Evolutionary conservation across 345 rosid species (phyloP).

Genomic region (Eucalyptus marginata): DNA sequence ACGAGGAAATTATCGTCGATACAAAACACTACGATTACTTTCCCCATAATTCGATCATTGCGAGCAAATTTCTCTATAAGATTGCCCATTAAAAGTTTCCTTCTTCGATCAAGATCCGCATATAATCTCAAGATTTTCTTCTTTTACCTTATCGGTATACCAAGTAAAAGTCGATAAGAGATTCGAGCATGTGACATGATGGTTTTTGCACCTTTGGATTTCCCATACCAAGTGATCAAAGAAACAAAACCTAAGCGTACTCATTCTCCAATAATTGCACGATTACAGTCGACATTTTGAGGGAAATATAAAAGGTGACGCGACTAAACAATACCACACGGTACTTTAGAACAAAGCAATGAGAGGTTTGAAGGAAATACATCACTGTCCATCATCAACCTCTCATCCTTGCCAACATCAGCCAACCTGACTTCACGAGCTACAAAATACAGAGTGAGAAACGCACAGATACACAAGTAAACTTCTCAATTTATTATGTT

Average conservation of each 20-base stretch:
- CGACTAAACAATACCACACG: not conserved
- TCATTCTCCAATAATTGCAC: not conserved
- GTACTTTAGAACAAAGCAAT: not conserved
- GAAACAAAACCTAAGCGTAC: not conserved
- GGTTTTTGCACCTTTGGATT: not conserved
- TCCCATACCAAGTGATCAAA: not conserved
- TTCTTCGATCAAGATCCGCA: not conserved
- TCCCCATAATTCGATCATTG: not conserved
- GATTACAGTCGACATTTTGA: not conserved
- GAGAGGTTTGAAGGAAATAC: not conserved
- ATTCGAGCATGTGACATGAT: fast-evolving
- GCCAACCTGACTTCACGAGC: not conserved
- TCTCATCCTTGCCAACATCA: not conserved
- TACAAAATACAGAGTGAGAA: not conserved
- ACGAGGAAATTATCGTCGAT: not conserved
- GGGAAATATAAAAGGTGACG: not conserved
- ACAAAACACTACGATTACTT: not conserved
- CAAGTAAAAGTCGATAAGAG: not conserved
- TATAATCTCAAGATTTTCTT: not conserved
- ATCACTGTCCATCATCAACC: not conserved
- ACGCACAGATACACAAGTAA: not conserved
- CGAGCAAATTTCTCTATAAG: not conserved
- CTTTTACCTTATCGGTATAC: not conserved
- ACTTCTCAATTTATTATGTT: not conserved
- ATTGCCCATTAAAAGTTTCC: not conserved